Base-by-base conservation (phyloP, 1,139 yeast species). In the Candida neerlandica region DNA sequence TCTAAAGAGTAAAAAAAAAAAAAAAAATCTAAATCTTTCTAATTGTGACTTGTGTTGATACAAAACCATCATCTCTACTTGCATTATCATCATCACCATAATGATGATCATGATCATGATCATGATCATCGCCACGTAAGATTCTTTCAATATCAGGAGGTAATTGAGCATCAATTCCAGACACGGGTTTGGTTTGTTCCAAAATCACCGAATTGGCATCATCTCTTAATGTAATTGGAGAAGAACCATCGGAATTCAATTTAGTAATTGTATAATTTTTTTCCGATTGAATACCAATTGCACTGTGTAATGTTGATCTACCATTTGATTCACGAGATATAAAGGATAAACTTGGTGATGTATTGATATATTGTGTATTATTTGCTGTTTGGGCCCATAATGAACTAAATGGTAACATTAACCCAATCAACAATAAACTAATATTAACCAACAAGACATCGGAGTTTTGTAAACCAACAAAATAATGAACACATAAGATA, bases 311-410 rank as follows among this genome's bases (percentile, higher is more conserved):
- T 18, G 55, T 54, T n/a, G 55, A 48, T 30, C 41, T 27, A 19
- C 41, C 45, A 30, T 48, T 45, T 41, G 32, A 57, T 48, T 48
- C 46, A 19, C 63, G 55, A 15, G 57, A 57, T 9, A 61, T 50
- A 14, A 64, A 60, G 4, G 62, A 43, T 39, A 53, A 41, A 5
- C 51, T 50, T 5, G 77, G 62, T 1, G 70, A 55, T 47, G 48
- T 16, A 18, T 44, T 47, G 4, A 54, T 45, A 9, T 41, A 26
- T 34, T 47, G 43, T 1, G 46, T 39, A 37, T 77, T 77, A 56
- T 81, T 82, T 2, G 83, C 77, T n/a, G 84, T 67, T 3, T 80
- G 67, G 1, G 97, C 96, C 97, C 97, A 91, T 77, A 90, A 79
- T 0, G 96, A 84, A 0, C 96, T 84, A 45, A 91, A 69, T 1